Evolutionary conservation across 805 yeast genomes (phyloP), one percentile per base, ranked within the genome.

Genomic region (Kodamaea sagamina): DNA sequence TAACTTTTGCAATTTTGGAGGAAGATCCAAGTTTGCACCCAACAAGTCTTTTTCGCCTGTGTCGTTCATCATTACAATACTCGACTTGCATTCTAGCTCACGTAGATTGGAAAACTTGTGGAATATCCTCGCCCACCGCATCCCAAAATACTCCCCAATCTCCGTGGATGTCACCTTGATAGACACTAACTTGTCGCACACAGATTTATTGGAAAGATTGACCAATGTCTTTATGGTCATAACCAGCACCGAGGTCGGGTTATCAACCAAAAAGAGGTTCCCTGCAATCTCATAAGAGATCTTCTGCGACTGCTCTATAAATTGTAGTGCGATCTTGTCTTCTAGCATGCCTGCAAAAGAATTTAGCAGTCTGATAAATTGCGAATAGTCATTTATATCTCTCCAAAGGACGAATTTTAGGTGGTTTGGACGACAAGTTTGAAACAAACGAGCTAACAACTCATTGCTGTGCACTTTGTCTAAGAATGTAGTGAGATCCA

Each of bases 51-150:
- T 15, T 63, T 59, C 3, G 55, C 43, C n/a, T 1, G 27, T 32
- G 4, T 40, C 38, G 12, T 40, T 26, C 26, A 40, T 12, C 26
- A 18, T 18, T 4, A 40, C 68, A 49, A 31, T 60, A 50, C 25
- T 41, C 18, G 26, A 12, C 11, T 13, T 44, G 17, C 18, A 37
- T n/a, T 46, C 37, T 32, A 68, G 52, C 16, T 16, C 37, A 15
- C 39, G 36, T 12, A 64, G 41, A 31, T 53, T 53, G 8, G 43
- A 25, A 37, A 66, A 65, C 13, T 54, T 48, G 9, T 43, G 36
- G 25, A 69, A 58, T 3, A 68, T 47, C 31, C 51, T 52, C 26
- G 59, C 54, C 74, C 74, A 69, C 39, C 57, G 58, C 2, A 48
- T 36, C 3, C 58, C 59, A 46, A 51, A 67, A 39, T 59, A 53